Conservation (phyloP, 2,329 filamentous ascomycete species). For the Seiridium unicorne region DNA sequence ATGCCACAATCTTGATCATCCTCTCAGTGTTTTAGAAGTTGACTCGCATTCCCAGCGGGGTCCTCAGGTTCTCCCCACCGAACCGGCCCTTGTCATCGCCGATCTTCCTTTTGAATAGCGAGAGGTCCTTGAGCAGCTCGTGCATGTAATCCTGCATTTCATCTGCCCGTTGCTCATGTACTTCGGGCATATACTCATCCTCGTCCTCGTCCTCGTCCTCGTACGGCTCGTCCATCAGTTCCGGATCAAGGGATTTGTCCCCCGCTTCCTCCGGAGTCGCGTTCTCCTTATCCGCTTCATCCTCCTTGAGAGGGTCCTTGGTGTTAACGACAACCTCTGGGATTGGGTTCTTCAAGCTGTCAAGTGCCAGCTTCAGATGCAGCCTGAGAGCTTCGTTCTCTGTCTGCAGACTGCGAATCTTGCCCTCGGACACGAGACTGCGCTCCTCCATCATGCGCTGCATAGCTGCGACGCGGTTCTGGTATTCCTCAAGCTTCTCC, state of each 20-base stretch:
- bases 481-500: conserved; percentile 90
- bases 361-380: conserved; percentile 83
- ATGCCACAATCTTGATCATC: not conserved
- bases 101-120: conserved; percentile 81
- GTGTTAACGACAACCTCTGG: conserved; percentile 49
- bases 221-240: conserved; percentile 55
- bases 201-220: conserved; percentile 52
- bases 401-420: conserved; percentile 85
- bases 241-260: conserved; percentile 19
- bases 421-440: conserved; percentile 84
- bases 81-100: conserved; percentile 76
- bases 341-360: conserved; percentile 89
- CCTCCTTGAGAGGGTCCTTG: conserved; percentile 21
- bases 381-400: conserved; percentile 87
- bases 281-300: conserved; percentile 31
- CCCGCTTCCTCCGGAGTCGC: conserved; percentile 10
- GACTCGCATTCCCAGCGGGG: conserved; percentile 43
- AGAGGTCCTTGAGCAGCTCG: conserved; percentile 76
- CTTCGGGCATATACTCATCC: conserved; percentile 41
- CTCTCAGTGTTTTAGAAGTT: conserved; percentile 29
- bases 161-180: conserved; percentile 52
- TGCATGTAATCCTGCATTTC: conserved; percentile 85
- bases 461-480: conserved; percentile 84
- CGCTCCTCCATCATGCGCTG: conserved; percentile 96
- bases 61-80: conserved; percentile 60